A percentile compares a stretch with the other conserved stretches of the same genome.
These are phyloP conservation scores for Penicillium paneum DNA, from an alignment of 2,329 filamentous ascomycete genomes.

Conservation along the genomic window DNA sequence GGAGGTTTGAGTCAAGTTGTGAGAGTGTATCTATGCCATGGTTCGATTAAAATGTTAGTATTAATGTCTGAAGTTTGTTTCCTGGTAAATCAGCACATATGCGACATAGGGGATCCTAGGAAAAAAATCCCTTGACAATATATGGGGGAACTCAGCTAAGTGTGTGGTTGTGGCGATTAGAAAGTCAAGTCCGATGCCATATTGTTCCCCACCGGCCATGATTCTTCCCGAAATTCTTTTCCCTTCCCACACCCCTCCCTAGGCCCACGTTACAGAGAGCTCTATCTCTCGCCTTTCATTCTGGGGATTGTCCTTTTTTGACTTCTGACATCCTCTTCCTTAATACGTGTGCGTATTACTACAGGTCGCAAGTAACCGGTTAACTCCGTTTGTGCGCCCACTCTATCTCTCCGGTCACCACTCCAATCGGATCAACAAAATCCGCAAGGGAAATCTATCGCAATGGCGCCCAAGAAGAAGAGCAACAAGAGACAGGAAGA, in stretches of 20 bases:
- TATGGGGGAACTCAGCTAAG: not conserved
- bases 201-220: slow-evolving; percentile 21
- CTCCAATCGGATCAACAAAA: slow-evolving; percentile 15
- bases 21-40: not conserved
- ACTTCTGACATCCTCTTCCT: not conserved
- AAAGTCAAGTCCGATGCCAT: slow-evolving; percentile 19
- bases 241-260: slow-evolving; percentile 15
- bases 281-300: slow-evolving; percentile 16
- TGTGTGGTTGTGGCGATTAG: slow-evolving; percentile 2
- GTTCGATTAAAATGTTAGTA: not conserved
- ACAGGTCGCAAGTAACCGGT: slow-evolving; percentile 23
- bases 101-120: not conserved
- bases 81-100: not conserved
- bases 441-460: slow-evolving; percentile 7
- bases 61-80: not conserved
- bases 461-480: slow-evolving; percentile 95
- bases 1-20: not conserved
- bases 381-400: slow-evolving; percentile 29
- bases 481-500: slow-evolving; percentile 79
- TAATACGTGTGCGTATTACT: slow-evolving; percentile 4
- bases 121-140: not conserved
- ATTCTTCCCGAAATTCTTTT: slow-evolving; percentile 29
- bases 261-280: slow-evolving; percentile 16
- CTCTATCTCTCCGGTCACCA: slow-evolving; percentile 14
- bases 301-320: slow-evolving; percentile 16